Evolutionary conservation across 2,329 filamentous ascomycete genomes (phyloP), one percentile per base, ranked within the genome.

Genomic region (Pestalotiopsis sp.): DNA sequence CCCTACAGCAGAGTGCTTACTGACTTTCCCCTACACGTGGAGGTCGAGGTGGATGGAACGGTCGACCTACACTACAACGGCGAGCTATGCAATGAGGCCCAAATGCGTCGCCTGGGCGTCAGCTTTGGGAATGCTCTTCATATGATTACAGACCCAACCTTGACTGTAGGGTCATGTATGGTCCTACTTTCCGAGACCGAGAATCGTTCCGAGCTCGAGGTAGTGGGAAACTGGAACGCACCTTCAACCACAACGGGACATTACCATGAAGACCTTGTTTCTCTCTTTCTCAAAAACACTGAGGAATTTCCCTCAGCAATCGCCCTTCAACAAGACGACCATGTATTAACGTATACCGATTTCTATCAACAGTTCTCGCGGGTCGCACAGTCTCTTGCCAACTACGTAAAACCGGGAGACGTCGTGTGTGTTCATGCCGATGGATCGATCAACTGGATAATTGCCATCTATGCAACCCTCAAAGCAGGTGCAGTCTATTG

Each of bases 391-490:
- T 23, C 61, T 20, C 69, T 76, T 23, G 20, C 59, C 13, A 4
- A 12, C 9, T 12, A 61, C 56, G 63, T 69, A 25, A 62, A 60
- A 11, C 68, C 71, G 2, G 73, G 70, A 6, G 77, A 80, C 3
- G 72, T 78, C 13, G 78, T 82, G 0, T 75, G 74, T 57, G 75
- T 82, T 3, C 71, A 78, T 63, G 74, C 78, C 3, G 80, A 82
- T 64, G 61, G 77, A 0, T 73, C 73, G 1, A 57, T 79, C 12
- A 72, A 79, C 70, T 81, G 80, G 80, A 72, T 82, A 20, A 68
- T 79, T 2, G 76, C 76, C 7, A 77, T 82, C 2, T 80, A 74
- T 36, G 78, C 70, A 6, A 71, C 80, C 5, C 72, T 82, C 3
- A 78, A 79, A 56, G 72, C 76, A 3, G 78, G 78, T 80, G 59